Evolutionary conservation across 2,329 filamentous ascomycete genomes (phyloP), one percentile per base, ranked within the genome.

Genomic region (Ceratocystis ficicola): DNA sequence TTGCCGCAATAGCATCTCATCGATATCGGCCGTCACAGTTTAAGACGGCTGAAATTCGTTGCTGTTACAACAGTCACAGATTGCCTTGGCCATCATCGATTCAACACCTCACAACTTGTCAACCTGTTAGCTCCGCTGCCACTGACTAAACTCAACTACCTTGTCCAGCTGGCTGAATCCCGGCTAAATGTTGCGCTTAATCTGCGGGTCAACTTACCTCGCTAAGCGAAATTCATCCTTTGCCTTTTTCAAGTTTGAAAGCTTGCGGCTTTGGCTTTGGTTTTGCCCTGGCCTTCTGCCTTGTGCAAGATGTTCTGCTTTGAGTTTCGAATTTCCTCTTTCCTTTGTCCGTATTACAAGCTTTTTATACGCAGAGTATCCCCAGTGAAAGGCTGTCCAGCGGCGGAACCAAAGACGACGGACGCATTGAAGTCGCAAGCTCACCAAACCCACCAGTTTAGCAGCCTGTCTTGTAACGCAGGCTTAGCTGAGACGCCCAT

Each of bases 211-310:
- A 59, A 59, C 22, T 25, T 36, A 8, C 55, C 55, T 59, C 17
- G 17, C 55, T n/a, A 36, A 59, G 28, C 55, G 25, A 15, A 59
- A 59, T n/a, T 36, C 55, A 59, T 59, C 17, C 55, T 59, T 59
- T 28, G 48, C 22, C 55, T 32, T 59, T 30, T 30, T 36, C 30
- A 17, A 59, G 28, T 36, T 59, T 32, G 55, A 59, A 59, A 59
- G 52, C 52, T 59, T 59, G 52, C 36, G 36, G 36, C 25, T n/a
- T 59, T 20, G 28, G 52, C 52, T 59, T 59, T 32, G 28, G 8
- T 28, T 52, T 15, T 52, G 20, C 22, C 32, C 4, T 59, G 52
- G 22, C 17, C 17, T 36, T 28, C 55, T 59, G 55, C 55, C 22
- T 17, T 30, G 46, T 28, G 48, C 48, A 15, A 5, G 22, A 25